Base-by-base conservation (phyloP, 208 protist genomes). In the Blastocrithidia nonstop region DNA sequence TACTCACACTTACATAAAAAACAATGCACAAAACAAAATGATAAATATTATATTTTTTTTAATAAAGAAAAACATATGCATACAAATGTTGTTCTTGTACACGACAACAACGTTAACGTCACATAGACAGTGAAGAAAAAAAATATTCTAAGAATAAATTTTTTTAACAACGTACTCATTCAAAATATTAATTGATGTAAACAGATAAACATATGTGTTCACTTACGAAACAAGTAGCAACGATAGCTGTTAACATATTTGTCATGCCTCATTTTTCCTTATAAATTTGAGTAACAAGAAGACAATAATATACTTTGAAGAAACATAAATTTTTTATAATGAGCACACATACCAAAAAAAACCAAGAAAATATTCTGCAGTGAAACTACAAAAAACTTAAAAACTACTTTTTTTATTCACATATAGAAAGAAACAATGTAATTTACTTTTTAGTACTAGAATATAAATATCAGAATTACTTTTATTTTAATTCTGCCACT, bases 401-500 rank as follows among this genome's bases (percentile, higher is more conserved):
- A 35, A 13, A 13, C 29, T 35, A 35, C 11, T 13, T 35, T 35
- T 35, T 35, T 35, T 35, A 13, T n/a, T 35, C 25, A 53, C 17
- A 44, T 53, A 41, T 25, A 5, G n/a, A 53, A 21, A 53, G 29
- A 15, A 47, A 45, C 43, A 16, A 47, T 15, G 27, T 20, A 25
- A 25, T 3, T 3, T 8, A 39, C 6, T 25, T 39, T 3, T 39
- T 6, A 3, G 6, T 39, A 39, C 4, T 6, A 6, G 6, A 39
- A 39, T 39, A 8, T 6, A 35, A 21, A 39, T 25, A 23, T 37
- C 35, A 52, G 17, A 2, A n/a, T 23, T 36, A n/a, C n/a, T n/a
- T n/a, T n/a, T 3, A 6, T 8, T 21, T 58, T 75, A 93, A 47
- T 73, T 77, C 57, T 64, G 68, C 83, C 83, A 93, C 54, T 93